A percentile compares a stretch with the other conserved stretches of the same genome.
Evolutionary conservation across 352 stramenopile genomes (phyloP).

Genomic region (Achlya hypogyna): DNA sequence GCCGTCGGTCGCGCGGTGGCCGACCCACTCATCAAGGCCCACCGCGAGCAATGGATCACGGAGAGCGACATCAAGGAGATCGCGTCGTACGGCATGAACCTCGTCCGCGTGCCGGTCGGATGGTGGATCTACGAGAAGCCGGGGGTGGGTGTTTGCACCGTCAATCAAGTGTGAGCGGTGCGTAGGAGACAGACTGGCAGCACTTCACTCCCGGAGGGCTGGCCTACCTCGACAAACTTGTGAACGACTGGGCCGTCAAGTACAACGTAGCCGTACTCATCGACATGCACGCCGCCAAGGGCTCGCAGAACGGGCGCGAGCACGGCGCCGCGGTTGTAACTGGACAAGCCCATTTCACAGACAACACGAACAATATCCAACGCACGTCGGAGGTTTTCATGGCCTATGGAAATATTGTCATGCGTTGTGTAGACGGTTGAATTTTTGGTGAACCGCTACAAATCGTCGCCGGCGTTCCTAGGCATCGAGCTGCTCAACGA

Average conservation of each 20-base stretch:
- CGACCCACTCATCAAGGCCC: constrained; percentile 53
- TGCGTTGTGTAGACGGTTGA: constrained; percentile 42
- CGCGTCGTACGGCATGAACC: constrained; percentile 49
- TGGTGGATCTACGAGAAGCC: constrained; percentile 64
- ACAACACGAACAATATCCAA: constrained; percentile 21
- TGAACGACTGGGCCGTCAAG: constrained; percentile 65
- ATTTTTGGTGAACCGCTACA: constrained; percentile 46
- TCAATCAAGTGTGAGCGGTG: neutral
- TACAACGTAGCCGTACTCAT: constrained; percentile 60
- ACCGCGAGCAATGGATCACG: constrained; percentile 72
- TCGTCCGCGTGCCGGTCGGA: constrained; percentile 67
- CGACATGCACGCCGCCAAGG: constrained; percentile 70
- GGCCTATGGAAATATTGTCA: too few relatives aligned
- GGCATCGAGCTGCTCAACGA: constrained; percentile 80
- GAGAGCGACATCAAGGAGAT: constrained; percentile 63
- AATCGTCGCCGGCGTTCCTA: constrained; percentile 34
- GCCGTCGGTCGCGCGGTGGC: constrained; percentile 36
- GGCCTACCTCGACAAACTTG: constrained; percentile 62
- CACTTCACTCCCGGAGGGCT: constrained; percentile 34
- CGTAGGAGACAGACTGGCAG: constrained; percentile 4
- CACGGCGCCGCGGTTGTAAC: constrained; percentile 39
- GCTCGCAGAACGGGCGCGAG: constrained; percentile 74
- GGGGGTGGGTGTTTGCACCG: constrained; percentile 24
- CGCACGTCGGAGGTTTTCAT: constrained; percentile 26
- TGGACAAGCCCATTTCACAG: constrained; percentile 13